Evolutionary conservation across 352 stramenopile genomes (phyloP).

Genomic region (Globisporangium cylindrosporum): DNA sequence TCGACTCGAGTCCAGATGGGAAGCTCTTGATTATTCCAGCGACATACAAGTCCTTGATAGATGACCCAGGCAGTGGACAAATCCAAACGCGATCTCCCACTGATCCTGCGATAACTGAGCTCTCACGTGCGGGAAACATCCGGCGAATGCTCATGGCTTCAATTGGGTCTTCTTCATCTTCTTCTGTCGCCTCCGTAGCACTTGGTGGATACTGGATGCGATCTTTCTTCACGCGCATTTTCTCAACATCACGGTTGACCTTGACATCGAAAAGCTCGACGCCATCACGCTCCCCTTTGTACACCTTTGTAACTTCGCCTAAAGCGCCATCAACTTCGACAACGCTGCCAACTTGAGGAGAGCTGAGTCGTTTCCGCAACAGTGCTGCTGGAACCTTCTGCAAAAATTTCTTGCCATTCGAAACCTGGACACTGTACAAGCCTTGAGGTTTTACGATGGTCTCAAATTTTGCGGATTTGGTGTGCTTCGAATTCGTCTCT

Average conservation of each 20-base stretch:
- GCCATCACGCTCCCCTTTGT: conserved; percentile 20
- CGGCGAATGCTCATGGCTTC: conserved; percentile 73
- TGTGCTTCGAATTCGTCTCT: background rate
- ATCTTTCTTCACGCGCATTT: conserved; percentile 49
- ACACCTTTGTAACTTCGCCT: conserved; percentile 55
- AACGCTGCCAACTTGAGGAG: conserved; percentile 66
- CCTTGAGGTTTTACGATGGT: conserved; percentile 15
- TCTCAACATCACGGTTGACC: conserved; percentile 44
- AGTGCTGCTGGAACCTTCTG: conserved; percentile 42
- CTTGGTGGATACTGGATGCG: conserved; percentile 48
- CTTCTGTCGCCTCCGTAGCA: conserved; percentile 2
- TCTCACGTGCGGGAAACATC: conserved; percentile 62
- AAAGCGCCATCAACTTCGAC: conserved; percentile 65
- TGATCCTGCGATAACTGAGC: conserved; percentile 42
- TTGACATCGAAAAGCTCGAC: conserved; percentile 45
- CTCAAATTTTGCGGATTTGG: conserved; percentile 15
- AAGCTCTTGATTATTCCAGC: conserved; percentile 65
- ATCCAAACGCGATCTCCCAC: conserved; percentile 74
- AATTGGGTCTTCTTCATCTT: conserved; percentile 31
- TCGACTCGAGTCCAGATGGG: conserved; percentile 46
- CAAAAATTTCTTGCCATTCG: conserved; percentile 34
- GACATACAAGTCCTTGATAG: conserved; percentile 40
- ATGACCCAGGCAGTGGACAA: conserved; percentile 25
- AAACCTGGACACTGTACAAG: conserved; percentile 42
- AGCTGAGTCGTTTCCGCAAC: conserved; percentile 32